Percentiles rank a stretch among this genome's conserved stretches.
Evolutionary conservation across 306 rosid genomes (phyloP).

Genomic region (Trifolium dubium): DNA sequence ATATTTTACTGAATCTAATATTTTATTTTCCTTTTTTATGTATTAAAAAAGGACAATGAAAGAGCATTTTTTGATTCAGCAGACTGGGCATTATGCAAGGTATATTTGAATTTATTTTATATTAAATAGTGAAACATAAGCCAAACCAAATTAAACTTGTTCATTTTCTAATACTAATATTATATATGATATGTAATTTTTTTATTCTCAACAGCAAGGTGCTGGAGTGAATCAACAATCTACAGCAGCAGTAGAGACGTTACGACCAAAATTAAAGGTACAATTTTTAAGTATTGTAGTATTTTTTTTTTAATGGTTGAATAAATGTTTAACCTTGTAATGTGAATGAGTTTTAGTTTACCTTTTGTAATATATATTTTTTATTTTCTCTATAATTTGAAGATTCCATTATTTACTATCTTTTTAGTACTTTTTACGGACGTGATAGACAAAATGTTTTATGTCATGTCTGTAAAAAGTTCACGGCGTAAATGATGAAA

Average conservation of each 20-base stretch:
- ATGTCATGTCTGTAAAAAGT: too few species aligned
- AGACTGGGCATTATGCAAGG: constrained; percentile 98
- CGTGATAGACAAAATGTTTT: too few species aligned
- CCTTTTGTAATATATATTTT: too few species aligned
- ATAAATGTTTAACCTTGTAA: too few species aligned
- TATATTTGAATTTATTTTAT: constrained; percentile 32
- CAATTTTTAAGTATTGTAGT: neutral
- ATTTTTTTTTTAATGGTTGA: too few species aligned
- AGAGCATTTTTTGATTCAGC: constrained; percentile 98
- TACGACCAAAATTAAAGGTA: constrained; percentile 87
- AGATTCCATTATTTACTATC: too few species aligned
- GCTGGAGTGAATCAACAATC: constrained; percentile 74
- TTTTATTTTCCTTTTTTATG: neutral
- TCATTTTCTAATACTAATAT: neutral
- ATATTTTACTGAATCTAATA: constrained; percentile 5
- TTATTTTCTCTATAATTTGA: too few species aligned
- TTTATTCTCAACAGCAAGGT: constrained; percentile 69
- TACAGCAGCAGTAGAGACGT: constrained; percentile 71
- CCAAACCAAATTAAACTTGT: neutral
- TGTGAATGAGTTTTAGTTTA: too few species aligned
- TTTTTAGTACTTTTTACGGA: too few species aligned
- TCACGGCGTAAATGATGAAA: too few species aligned
- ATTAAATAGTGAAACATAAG: neutral
- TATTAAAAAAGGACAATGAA: constrained; percentile 68
- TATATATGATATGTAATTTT: neutral